phyloP scores from a whole-genome alignment of 768 basidiomycete genomes.

The Suillus hirtellus region DNA sequence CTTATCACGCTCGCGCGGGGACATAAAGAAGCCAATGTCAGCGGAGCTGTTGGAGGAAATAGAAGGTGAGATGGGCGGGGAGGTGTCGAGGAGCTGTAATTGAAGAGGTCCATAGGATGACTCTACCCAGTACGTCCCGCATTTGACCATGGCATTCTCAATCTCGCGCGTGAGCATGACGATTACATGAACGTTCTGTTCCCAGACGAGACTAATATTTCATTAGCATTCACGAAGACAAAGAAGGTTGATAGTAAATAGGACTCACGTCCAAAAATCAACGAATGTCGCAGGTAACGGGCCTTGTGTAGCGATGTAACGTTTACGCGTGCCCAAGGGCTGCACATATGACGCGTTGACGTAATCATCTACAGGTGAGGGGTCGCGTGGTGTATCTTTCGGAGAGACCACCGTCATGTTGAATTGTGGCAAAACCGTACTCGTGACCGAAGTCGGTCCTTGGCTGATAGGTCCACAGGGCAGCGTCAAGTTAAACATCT shows the following conservation, averaged over 20 bases:
- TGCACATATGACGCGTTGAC: slow-evolving; percentile 95
- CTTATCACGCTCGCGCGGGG: slow-evolving; percentile 26
- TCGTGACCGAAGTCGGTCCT: neutral
- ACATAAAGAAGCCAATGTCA: slow-evolving; percentile 42
- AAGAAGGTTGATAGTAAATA: neutral
- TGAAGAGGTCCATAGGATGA: slow-evolving; percentile 69
- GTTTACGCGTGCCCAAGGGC: slow-evolving; percentile 75
- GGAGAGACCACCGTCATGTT: slow-evolving; percentile 2
- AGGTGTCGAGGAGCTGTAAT: slow-evolving; percentile 51
- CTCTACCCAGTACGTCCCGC: slow-evolving; percentile 85
- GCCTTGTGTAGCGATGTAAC: slow-evolving; percentile 96
- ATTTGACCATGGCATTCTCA: slow-evolving; percentile 87
- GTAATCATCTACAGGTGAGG: slow-evolving; percentile 74
- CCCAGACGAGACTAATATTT: slow-evolving; percentile 73
- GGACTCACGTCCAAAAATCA: slow-evolving; percentile 91
- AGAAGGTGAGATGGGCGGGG: slow-evolving; percentile 35
- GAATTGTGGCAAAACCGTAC: neutral
- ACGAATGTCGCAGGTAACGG: slow-evolving; percentile 85
- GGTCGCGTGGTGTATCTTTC: slow-evolving; percentile 12
- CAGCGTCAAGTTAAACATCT: slow-evolving; percentile 1
- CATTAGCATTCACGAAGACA: neutral
- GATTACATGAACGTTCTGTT: slow-evolving; percentile 92
- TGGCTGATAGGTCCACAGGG: neutral
- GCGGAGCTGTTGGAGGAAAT: slow-evolving; percentile 38
- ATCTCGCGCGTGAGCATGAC: slow-evolving; percentile 95